Evolutionary conservation across 2,329 filamentous ascomycete genomes (phyloP).

Genomic region (Botrytis sinoallii): DNA sequence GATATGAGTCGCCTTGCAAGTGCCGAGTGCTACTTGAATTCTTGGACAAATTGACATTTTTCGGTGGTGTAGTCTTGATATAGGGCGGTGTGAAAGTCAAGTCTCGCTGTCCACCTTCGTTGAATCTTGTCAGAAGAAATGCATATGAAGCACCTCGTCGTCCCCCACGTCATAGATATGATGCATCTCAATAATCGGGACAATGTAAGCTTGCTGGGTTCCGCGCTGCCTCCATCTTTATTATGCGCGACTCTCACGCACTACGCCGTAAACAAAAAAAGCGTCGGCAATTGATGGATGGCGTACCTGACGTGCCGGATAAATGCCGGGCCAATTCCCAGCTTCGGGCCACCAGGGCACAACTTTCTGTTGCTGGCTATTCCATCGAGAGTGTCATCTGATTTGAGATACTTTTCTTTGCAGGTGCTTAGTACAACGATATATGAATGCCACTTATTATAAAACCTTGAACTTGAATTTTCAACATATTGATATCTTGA

Average conservation of each 20-base stretch:
- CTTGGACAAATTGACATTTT: neutral
- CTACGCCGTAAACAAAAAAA: neutral
- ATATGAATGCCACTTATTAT: too few relatives aligned
- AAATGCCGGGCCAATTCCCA: neutral
- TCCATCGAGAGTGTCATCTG: too few relatives aligned
- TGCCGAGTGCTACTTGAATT: neutral
- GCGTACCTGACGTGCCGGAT: neutral
- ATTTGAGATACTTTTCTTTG: too few relatives aligned
- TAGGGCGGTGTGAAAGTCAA: neutral
- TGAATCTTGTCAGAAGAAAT: neutral
- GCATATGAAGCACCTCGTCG: neutral
- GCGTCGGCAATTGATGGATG: neutral
- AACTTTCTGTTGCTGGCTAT: neutral
- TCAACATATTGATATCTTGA: too few relatives aligned
- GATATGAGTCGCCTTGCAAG: neutral
- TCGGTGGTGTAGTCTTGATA: neutral
- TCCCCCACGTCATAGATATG: neutral
- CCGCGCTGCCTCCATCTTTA: neutral
- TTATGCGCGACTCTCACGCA: neutral
- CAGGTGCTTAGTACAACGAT: too few relatives aligned
- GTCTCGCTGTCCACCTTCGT: neutral
- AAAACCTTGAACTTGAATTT: too few relatives aligned
- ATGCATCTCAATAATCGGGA: neutral
- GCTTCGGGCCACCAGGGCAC: neutral
- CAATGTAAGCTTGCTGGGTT: too few relatives aligned